Evolutionary conservation across 1,284 basidiomycete species (phyloP), one percentile per base, ranked within the genome.

Genomic region (Agaricales sp.): DNA sequence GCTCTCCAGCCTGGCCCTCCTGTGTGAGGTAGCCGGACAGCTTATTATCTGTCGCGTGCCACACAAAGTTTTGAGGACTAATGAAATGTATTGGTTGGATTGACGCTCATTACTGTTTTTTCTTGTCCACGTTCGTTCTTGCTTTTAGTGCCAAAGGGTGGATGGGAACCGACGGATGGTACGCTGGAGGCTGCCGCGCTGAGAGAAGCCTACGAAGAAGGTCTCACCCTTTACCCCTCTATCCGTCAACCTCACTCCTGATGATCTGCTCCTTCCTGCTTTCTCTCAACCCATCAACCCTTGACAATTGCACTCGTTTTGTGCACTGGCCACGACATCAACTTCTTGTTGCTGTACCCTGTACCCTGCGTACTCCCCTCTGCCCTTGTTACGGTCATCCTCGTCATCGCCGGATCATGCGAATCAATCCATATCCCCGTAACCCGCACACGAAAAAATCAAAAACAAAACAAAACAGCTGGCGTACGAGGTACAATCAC

Each of bases 171-270:
- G 57, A 74, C 80, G 53, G 87, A 90, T 75, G 78, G 74, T 59
- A 74, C 72, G 65, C 69, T 90, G 61, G 85, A 88, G 73, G 80
- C 78, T 68, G 87, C 87, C 64, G 87, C 87, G 68, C 82, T 79
- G 61, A 78, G 87, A 65, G 87, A 90, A 80, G 87, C 87, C 69
- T 73, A 84, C 67, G 87, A 90, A 87, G 87, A 90, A 89, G 87
- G 87, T 90, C 83, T 78, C 78, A 81, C 78, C 79, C 73, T 78
- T 80, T 80, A 73, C 78, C 78, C 77, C 75, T 83, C 72, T 81
- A 65, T 75, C 71, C 78, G 78, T 82, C 73, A 73, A 74, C 74
- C 75, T 78, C 68, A 63, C 73, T 75, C 77, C 77, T 80, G 69
- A 80, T 74, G 61, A 65, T 63, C 62, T 58, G 60, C 61, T 55